Evolutionary conservation across 2,329 filamentous ascomycete species (phyloP).

Genomic region (Incumbomyces delicatus): DNA sequence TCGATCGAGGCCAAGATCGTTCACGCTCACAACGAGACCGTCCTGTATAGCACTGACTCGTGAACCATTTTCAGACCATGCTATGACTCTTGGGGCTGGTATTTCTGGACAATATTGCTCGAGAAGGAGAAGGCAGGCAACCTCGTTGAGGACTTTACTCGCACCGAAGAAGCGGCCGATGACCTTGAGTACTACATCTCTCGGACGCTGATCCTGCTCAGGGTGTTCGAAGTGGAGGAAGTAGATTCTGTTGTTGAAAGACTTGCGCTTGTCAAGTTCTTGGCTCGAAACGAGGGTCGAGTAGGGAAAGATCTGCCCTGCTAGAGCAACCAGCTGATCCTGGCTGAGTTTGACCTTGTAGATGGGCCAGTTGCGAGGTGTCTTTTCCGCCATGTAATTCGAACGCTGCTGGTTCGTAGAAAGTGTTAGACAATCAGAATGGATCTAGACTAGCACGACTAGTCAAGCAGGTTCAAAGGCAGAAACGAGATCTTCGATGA

Average conservation of each 20-base stretch:
- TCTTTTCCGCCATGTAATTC: neutral
- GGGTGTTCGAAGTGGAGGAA: slow-evolving; percentile 11
- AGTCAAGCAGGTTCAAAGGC: no score
- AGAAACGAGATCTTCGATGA: no score
- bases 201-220: slow-evolving; percentile 2
- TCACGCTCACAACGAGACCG: neutral
- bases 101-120: slow-evolving; percentile 16
- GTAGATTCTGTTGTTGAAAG: slow-evolving; percentile 19
- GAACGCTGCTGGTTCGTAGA: neutral
- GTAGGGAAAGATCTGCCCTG: slow-evolving; percentile 10
- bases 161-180: slow-evolving; percentile 10
- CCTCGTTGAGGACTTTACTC: slow-evolving; percentile 17
- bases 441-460: no score
- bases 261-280: slow-evolving; percentile 12
- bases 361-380: slow-evolving; percentile 13
- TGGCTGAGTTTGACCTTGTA: slow-evolving; percentile 15
- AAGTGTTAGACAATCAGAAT: neutral
- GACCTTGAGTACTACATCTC: slow-evolving; percentile 13
- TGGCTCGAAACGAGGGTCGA: slow-evolving; percentile 13
- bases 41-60: slow-evolving; percentile 9
- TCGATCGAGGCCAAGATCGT: neutral
- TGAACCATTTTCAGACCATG: slow-evolving; percentile 16
- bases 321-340: slow-evolving; percentile 13
- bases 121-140: slow-evolving; percentile 12
- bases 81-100: slow-evolving; percentile 11